Conservation (phyloP, 331 rosid species). For the Quercus tomentella region DNA sequence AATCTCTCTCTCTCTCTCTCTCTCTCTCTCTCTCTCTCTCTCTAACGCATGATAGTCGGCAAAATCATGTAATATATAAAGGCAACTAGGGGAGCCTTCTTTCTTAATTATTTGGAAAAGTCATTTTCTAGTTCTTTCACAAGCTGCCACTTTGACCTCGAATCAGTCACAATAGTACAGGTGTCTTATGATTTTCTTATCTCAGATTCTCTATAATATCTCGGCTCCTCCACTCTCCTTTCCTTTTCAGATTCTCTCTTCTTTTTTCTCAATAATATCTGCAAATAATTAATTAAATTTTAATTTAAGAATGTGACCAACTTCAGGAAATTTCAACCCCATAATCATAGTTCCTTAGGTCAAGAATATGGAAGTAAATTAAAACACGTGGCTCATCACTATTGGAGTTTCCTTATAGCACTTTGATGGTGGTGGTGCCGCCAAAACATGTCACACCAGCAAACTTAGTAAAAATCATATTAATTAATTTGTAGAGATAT, state of each 20-base stretch:
- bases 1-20: no score
- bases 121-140: neutral
- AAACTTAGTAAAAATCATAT: neutral
- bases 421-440: slow-evolving; percentile 1
- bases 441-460: slow-evolving; percentile 3
- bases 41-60: neutral
- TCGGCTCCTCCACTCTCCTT: no score
- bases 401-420: slow-evolving; percentile 6
- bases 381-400: slow-evolving; percentile 13
- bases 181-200: neutral
- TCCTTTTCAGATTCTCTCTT: neutral
- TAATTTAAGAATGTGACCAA: slow-evolving; percentile 1
- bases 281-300: neutral
- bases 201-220: no score
- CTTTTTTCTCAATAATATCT: neutral
- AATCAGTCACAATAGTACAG: neutral
- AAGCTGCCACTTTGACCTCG: neutral
- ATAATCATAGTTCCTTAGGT: slow-evolving; percentile 18
- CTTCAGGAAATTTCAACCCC: slow-evolving; percentile 31
- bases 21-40: no score
- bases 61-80: neutral
- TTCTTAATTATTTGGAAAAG: neutral
- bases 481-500: slow-evolving; percentile 2
- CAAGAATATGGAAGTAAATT: slow-evolving; percentile 7
- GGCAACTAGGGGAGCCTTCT: neutral